Evolutionary conservation across 306 rosid species (phyloP), one percentile per base, ranked within the genome.

Genomic region (Cyamopsis tetragonoloba): DNA sequence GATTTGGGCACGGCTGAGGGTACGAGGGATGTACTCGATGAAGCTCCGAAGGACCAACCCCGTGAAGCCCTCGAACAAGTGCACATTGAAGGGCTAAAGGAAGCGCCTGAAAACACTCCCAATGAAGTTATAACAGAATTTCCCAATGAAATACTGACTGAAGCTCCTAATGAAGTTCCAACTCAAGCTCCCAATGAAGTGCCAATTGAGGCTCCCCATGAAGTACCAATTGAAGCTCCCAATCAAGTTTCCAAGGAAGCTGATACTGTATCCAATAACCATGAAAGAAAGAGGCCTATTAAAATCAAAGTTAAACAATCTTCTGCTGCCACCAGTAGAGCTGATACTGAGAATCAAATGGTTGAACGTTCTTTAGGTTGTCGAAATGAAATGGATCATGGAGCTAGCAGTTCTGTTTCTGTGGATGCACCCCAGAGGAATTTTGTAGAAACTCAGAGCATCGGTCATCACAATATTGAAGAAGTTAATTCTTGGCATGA

Each of bases 341-440:
- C 89, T 32, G 91, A 87, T 67, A 79, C 85, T 15, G 96, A 89
- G 76, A 87, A 82, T 80, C 92, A 77, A 80, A 81, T 84, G 71
- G 74, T 68, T 22, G 91, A 88, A 74, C 83, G 86, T 37, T 91
- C 98, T 18, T 81, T 87, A 35, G 96, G 83, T 28, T 85, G 79
- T 14, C 87, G 71, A 7, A 82, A 74, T 54, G 95, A 80, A 58
- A 51, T 53, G 64, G 96, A 88, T 56, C 89, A 32, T 24, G 95
- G 88, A 57, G 86, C 88, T 43, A 88, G 83, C 70, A 89, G 97
- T 80, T 93, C 98, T 41, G 93, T 92, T 68, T 93, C 98, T 6
- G 98, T 93, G 38, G 98, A 93, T 75, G 98, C 98, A 46, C 98
- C 98, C 37, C 86, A 60, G 57, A 84, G 88, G 76, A 89, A 83